These are phyloP conservation scores for Mycoemilia scoparia DNA, from an alignment of 192 early-diverging fungal genomes.

Conservation along the genomic window DNA sequence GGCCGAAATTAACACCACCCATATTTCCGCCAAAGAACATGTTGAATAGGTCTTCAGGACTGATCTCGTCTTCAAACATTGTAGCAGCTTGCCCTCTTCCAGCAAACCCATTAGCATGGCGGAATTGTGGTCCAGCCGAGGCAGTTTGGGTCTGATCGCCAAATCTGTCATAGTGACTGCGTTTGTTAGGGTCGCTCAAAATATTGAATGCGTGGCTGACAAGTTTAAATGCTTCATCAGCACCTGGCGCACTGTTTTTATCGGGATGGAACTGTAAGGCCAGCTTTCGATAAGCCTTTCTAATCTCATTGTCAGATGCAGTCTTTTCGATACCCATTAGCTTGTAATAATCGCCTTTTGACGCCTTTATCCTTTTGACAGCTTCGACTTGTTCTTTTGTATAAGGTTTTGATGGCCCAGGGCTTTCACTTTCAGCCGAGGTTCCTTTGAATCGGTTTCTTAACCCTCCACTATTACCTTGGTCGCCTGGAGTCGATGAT, in stretches of 20 bases:
- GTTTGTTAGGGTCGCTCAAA: conserved; percentile 69
- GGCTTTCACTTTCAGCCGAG: conserved; percentile 9
- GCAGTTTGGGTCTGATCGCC: too few relatives aligned
- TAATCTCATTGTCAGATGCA: conserved; percentile 65
- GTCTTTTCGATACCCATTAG: conserved; percentile 58
- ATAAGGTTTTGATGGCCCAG: too few relatives aligned
- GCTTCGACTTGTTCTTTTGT: conserved; percentile 60
- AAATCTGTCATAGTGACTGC: conserved; percentile 66
- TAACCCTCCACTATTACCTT: conserved; percentile 1
- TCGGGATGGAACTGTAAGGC: conserved; percentile 91
- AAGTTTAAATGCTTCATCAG: conserved; percentile 92
- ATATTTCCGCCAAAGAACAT: conserved; percentile 78
- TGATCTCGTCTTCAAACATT: conserved; percentile 51
- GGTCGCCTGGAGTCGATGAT: conserved; percentile 6
- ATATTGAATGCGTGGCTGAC: conserved; percentile 84
- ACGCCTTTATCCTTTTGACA: conserved; percentile 57
- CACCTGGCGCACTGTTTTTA: conserved; percentile 86
- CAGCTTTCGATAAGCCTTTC: conserved; percentile 87
- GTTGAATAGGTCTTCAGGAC: conserved; percentile 88
- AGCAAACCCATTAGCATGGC: too few relatives aligned
- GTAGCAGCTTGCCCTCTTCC: too few relatives aligned
- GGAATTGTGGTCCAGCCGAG: too few relatives aligned
- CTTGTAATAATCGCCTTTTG: conserved; percentile 65
- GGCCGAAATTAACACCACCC: conserved; percentile 25
- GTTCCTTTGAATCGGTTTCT: neutral